Percentiles rank a stretch among this genome's conserved stretches.
These are phyloP conservation scores for Penicillium sp. DNA, from an alignment of 2,329 filamentous ascomycete genomes.

Conservation along the genomic window DNA sequence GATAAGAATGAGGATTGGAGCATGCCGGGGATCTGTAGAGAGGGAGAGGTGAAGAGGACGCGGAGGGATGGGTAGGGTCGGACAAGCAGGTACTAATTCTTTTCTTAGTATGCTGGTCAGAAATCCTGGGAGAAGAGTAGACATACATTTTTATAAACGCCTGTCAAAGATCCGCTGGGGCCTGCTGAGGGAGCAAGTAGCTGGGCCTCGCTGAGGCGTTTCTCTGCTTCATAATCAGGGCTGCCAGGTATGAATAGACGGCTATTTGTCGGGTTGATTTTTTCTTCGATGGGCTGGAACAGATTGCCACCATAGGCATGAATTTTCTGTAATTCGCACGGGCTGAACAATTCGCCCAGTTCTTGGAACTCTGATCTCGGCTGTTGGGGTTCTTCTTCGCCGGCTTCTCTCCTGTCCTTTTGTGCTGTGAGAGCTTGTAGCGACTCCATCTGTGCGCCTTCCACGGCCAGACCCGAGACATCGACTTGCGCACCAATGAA, in stretches of 20 bases:
- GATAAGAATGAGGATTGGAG: slow-evolving; percentile 57
- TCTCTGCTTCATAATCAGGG: background rate
- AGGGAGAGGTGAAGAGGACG: slow-evolving; percentile 68
- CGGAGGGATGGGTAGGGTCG: slow-evolving; percentile 64
- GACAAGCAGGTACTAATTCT: slow-evolving; percentile 40
- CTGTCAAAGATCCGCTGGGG: slow-evolving; percentile 27
- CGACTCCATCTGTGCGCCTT: slow-evolving; percentile 64
- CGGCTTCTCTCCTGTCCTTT: slow-evolving; percentile 6
- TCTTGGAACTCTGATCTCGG: slow-evolving; percentile 61
- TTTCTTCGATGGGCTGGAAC: slow-evolving; percentile 25
- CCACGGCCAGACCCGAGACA: slow-evolving; percentile 67
- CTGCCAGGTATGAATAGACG: slow-evolving; percentile 1
- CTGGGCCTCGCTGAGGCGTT: slow-evolving; percentile 14
- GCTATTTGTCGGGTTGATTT: slow-evolving; percentile 17
- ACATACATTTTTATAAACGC: slow-evolving; percentile 60
- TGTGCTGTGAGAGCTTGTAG: background rate
- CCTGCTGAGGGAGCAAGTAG: background rate
- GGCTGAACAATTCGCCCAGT: slow-evolving; percentile 68
- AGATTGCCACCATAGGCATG: slow-evolving; percentile 60
- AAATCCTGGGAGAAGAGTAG: background rate
- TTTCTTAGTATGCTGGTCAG: background rate
- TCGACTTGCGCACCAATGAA: slow-evolving; percentile 73
- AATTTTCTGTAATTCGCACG: slow-evolving; percentile 64
- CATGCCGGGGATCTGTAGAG: slow-evolving; percentile 66
- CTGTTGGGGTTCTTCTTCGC: slow-evolving; percentile 26